Evolutionary conservation across 2,329 filamentous ascomycete species (phyloP).

Genomic region (Fusarium penzigii): DNA sequence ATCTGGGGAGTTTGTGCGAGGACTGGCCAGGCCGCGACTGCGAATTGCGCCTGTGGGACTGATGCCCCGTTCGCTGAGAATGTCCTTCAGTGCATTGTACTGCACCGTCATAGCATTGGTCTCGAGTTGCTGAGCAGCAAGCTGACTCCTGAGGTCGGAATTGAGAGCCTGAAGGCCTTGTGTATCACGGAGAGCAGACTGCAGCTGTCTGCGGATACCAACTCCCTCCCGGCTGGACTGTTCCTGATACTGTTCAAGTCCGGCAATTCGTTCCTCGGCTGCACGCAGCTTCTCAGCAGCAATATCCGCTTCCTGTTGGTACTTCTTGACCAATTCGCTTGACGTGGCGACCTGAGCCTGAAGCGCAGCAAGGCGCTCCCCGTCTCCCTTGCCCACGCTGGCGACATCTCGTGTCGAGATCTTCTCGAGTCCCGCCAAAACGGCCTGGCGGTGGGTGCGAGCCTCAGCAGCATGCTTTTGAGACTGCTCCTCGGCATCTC

Average conservation of each 20-base stretch:
- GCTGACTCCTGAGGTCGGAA: slow-evolving; percentile 76
- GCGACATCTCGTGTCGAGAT: slow-evolving; percentile 58
- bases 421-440: slow-evolving; percentile 80
- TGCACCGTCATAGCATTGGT: slow-evolving; percentile 92
- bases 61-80: slow-evolving; percentile 85
- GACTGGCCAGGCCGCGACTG: slow-evolving; percentile 70
- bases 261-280: slow-evolving; percentile 95
- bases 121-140: slow-evolving; percentile 86
- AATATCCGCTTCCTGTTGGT: slow-evolving; percentile 82
- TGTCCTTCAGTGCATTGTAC: slow-evolving; percentile 89
- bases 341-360: slow-evolving; percentile 79
- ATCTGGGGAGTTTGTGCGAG: slow-evolving; percentile 76
- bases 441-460: slow-evolving; percentile 77
- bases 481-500: slow-evolving; percentile 84
- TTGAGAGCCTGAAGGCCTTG: slow-evolving; percentile 81
- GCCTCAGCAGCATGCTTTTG: slow-evolving; percentile 88
- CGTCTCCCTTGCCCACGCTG: slow-evolving; percentile 49
- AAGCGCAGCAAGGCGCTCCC: slow-evolving; percentile 71
- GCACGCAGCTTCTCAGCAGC: slow-evolving; percentile 87
- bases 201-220: slow-evolving; percentile 84
- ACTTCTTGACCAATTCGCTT: slow-evolving; percentile 79
- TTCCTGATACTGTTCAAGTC: slow-evolving; percentile 94
- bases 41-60: slow-evolving; percentile 73
- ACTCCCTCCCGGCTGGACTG: slow-evolving; percentile 94
- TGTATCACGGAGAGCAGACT: slow-evolving; percentile 78